Conservation (phyloP, 2,329 filamentous ascomycete genomes). For the Epichloe elymi region DNA sequence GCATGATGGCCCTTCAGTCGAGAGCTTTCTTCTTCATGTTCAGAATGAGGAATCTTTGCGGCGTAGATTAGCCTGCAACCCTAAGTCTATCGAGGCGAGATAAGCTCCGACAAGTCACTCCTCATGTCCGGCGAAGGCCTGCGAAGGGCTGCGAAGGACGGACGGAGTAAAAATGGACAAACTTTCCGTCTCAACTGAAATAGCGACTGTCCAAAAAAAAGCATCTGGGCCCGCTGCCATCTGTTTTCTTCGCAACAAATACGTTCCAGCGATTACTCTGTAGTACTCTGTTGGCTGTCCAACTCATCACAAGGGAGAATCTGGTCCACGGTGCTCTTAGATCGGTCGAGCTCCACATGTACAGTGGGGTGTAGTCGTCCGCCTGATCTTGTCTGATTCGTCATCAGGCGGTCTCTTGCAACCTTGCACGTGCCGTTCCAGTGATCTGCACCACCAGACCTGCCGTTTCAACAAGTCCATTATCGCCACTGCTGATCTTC, state of each 20-base stretch:
- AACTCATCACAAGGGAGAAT: too few relatives aligned
- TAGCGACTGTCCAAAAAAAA: neutral
- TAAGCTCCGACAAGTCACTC: neutral
- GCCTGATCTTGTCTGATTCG: neutral
- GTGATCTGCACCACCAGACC: neutral
- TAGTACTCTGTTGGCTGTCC: too few relatives aligned
- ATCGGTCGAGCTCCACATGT: neutral
- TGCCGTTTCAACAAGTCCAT: too few relatives aligned
- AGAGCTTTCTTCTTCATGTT: neutral
- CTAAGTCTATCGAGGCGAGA: neutral
- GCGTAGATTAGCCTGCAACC: too few relatives aligned
- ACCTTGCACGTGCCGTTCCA: constrained; percentile 2
- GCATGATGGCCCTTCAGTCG: neutral
- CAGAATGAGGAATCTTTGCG: too few relatives aligned
- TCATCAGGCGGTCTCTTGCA: neutral
- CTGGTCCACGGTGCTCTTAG: too few relatives aligned
- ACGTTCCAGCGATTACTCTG: too few relatives aligned
- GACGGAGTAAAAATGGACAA: neutral
- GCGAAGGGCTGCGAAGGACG: too few relatives aligned
- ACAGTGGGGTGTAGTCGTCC: neutral
- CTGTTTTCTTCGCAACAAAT: too few relatives aligned
- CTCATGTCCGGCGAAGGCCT: too few relatives aligned
- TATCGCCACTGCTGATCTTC: too few relatives aligned
- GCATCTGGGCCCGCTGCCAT: too few relatives aligned
- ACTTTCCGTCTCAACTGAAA: neutral